Percentiles rank a stretch among this genome's conserved stretches.
Conservation (phyloP, 179 eudicot genomes). For the Gypsophila paniculata region DNA sequence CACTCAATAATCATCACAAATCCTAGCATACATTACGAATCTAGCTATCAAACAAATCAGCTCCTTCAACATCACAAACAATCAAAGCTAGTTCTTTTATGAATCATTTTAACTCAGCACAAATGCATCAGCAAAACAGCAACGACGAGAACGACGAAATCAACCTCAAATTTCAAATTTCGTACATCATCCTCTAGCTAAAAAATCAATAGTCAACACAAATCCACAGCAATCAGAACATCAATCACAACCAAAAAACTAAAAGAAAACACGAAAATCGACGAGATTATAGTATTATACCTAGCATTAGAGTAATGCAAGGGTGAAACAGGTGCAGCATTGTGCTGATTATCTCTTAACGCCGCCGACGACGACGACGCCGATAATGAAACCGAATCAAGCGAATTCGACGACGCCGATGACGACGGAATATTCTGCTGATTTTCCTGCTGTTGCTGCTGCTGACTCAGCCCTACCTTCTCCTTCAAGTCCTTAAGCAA, state of each 20-base stretch:
- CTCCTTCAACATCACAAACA: neutral
- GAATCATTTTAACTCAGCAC: no score
- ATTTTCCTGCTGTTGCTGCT: constrained; percentile 31
- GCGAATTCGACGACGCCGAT: constrained; percentile 30
- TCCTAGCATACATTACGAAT: neutral
- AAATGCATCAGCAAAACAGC: no score
- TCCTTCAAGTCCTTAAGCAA: constrained; percentile 97
- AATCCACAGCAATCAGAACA: no score
- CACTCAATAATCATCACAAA: constrained; percentile 1
- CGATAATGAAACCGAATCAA: constrained; percentile 18
- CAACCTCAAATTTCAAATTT: neutral
- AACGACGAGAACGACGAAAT: neutral
- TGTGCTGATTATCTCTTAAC: constrained; percentile 27
- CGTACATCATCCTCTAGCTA: no score
- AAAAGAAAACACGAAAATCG: no score
- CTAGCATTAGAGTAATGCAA: constrained; percentile 23
- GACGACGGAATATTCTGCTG: constrained; percentile 26
- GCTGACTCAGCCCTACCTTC: constrained; percentile 71
- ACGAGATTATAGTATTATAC: no score
- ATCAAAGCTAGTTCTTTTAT: no score
- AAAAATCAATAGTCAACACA: no score
- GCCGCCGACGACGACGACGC: constrained; percentile 41
- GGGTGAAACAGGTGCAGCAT: constrained; percentile 21
- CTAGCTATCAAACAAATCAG: neutral
- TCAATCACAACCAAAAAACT: no score